phyloP scores from a whole-genome alignment of 2,329 filamentous ascomycete species.

The Cercospora zeae-maydis region DNA sequence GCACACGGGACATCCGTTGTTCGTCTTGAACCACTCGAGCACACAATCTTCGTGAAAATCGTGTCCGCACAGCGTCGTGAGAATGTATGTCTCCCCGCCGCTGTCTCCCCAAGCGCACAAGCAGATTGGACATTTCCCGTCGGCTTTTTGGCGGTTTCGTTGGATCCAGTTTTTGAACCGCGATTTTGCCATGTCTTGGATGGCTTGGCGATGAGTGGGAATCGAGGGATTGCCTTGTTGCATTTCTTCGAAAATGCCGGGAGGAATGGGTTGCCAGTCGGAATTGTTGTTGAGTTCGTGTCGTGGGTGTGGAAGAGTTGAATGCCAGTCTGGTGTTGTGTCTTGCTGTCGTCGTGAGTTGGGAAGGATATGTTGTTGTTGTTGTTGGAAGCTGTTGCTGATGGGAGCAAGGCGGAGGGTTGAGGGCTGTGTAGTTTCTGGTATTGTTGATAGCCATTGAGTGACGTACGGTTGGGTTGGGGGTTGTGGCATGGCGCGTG shows the following conservation, averaged over 20 bases:
- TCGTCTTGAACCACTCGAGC: conserved; percentile 1
- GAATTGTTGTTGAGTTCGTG: neutral
- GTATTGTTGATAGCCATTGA: neutral
- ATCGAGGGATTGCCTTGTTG: neutral
- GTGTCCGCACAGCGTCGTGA: conserved; percentile 3
- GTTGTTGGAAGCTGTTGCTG: neutral
- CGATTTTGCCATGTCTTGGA: neutral
- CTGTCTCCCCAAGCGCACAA: neutral
- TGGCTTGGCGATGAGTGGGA: neutral
- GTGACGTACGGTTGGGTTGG: neutral
- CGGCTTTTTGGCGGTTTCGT: neutral
- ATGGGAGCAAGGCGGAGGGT: neutral
- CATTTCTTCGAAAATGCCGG: neutral
- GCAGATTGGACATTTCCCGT: conserved; percentile 3
- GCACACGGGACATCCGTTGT: conserved; percentile 2
- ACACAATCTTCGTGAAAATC: conserved; percentile 6
- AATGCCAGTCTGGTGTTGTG: neutral
- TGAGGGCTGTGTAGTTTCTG: neutral
- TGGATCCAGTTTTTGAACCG: conserved; percentile 1
- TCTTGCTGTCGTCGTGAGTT: neutral
- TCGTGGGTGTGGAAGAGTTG: neutral
- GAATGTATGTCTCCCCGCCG: neutral
- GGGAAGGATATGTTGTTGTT: neutral
- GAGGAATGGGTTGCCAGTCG: conserved; percentile 1
- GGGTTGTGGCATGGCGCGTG: neutral